Evolutionary conservation across 768 basidiomycete species (phyloP).

Genomic region (Ephemerocybe angulata): DNA sequence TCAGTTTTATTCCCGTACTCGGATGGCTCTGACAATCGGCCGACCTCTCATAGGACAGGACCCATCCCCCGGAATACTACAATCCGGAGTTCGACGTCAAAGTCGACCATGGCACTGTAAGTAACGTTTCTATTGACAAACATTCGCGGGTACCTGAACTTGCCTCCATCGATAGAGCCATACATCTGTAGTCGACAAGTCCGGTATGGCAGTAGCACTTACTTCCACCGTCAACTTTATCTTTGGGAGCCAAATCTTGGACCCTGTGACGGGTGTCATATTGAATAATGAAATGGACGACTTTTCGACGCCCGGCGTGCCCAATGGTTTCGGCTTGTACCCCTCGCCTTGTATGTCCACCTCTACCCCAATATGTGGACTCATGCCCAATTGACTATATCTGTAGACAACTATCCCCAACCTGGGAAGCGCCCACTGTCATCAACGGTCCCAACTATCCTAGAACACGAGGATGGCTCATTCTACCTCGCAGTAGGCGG

Average conservation of each 20-base stretch:
- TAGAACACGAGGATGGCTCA: slow-evolving; percentile 72
- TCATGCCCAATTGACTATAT: neutral
- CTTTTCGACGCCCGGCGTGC: slow-evolving; percentile 80
- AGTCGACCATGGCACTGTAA: slow-evolving; percentile 83
- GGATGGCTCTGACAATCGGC: neutral
- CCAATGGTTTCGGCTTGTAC: slow-evolving; percentile 79
- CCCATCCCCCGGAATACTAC: slow-evolving; percentile 82
- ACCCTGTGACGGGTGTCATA: slow-evolving; percentile 83
- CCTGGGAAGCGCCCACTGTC: slow-evolving; percentile 88
- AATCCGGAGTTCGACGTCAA: slow-evolving; percentile 74
- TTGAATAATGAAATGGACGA: slow-evolving; percentile 97
- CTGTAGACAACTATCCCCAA: slow-evolving; percentile 80
- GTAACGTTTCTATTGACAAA: slow-evolving; percentile 19
- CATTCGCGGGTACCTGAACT: neutral
- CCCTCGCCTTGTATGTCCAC: slow-evolving; percentile 69
- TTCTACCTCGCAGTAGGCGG: slow-evolving; percentile 77
- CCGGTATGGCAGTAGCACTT: slow-evolving; percentile 83
- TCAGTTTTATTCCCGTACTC: neutral
- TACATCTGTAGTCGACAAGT: slow-evolving; percentile 73
- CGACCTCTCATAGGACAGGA: slow-evolving; percentile 53
- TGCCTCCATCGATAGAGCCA: slow-evolving; percentile 61
- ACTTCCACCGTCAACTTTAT: slow-evolving; percentile 89
- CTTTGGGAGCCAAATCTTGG: slow-evolving; percentile 87
- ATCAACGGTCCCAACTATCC: slow-evolving; percentile 75
- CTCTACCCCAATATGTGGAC: neutral